phyloP scores from a whole-genome alignment of 805 yeast species.

The Saccharomycopsis sp. region DNA sequence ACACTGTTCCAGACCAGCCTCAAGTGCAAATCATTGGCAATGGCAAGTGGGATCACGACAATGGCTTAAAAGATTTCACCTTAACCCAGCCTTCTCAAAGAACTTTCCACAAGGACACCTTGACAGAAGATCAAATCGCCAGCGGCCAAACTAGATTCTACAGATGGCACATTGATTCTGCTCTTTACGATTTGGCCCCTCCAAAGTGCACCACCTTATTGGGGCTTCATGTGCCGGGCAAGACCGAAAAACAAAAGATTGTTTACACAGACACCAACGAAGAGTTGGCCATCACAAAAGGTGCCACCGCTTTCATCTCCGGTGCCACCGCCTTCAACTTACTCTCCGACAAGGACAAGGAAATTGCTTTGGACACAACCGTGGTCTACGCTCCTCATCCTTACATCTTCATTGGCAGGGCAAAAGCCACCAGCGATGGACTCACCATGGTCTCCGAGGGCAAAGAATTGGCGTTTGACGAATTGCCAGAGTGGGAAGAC shows the following conservation, averaged over 20 bases:
- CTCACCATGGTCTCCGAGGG: conserved; percentile 78
- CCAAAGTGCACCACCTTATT: conserved; percentile 79
- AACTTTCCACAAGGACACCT: conserved; percentile 62
- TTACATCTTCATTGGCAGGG: conserved; percentile 72
- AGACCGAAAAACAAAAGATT: conserved; percentile 52
- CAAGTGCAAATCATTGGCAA: conserved; percentile 89
- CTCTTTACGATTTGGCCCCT: conserved; percentile 76
- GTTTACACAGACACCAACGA: conserved; percentile 62
- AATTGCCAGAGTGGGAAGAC: conserved; percentile 79
- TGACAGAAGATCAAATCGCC: conserved; percentile 55
- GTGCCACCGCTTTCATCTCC: conserved; percentile 83
- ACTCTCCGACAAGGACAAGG: conserved; percentile 60
- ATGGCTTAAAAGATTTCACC: conserved; percentile 43
- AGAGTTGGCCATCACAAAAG: conserved; percentile 59
- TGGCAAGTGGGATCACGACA: conserved; percentile 46
- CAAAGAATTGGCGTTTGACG: conserved; percentile 54
- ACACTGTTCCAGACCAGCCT: conserved; percentile 71
- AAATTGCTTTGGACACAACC: conserved; percentile 65
- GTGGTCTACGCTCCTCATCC: conserved; percentile 92
- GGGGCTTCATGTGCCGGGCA: conserved; percentile 73
- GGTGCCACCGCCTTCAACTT: conserved; percentile 72
- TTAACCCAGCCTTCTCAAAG: conserved; percentile 82
- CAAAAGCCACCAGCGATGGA: conserved; percentile 79
- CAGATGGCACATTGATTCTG: conserved; percentile 93
- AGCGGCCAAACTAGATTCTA: conserved; percentile 65